A percentile compares a stretch with the other conserved stretches of the same genome.
Conservation (phyloP, 1,139 yeast genomes). For the Debaryomycetaceae sp. region DNA sequence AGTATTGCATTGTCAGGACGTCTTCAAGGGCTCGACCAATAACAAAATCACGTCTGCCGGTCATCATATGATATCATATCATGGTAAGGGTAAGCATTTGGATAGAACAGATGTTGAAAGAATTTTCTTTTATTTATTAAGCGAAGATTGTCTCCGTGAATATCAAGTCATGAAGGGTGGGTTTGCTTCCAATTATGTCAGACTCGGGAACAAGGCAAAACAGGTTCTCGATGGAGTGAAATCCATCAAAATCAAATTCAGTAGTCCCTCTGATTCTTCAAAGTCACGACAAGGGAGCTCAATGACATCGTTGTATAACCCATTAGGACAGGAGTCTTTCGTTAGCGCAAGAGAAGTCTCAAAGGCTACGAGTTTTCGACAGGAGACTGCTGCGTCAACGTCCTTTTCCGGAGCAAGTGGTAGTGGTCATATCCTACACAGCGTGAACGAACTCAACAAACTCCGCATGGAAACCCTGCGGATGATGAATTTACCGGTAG, state of each 20-base stretch:
- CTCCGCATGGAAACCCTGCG: constrained; percentile 44
- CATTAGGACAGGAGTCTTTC: constrained; percentile 21
- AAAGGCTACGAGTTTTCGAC: constrained; percentile 2
- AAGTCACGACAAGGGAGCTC: not conserved
- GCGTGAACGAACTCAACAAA: constrained; percentile 42
- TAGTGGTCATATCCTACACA: constrained; percentile 30
- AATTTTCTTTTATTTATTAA: constrained; percentile 71
- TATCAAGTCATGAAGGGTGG: constrained; percentile 71
- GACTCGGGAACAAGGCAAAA: constrained; percentile 52
- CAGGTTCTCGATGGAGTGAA: constrained; percentile 43
- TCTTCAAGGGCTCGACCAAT: constrained; percentile 70
- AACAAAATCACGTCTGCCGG: constrained; percentile 61
- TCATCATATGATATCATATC: constrained; percentile 55
- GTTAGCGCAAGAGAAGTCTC: constrained; percentile 25
- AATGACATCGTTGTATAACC: constrained; percentile 7
- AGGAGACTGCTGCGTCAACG: not conserved
- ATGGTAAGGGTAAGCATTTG: constrained; percentile 66
- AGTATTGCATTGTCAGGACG: constrained; percentile 75
- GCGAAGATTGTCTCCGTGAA: constrained; percentile 68
- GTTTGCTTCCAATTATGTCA: constrained; percentile 74
- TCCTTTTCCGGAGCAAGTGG: not conserved
- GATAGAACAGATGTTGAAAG: constrained; percentile 73
- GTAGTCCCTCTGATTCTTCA: constrained; percentile 6
- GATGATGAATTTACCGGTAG: constrained; percentile 35
- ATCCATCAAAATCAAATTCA: constrained; percentile 37